Evolutionary conservation across 345 rosid genomes (phyloP), one percentile per base, ranked within the genome.

Genomic region (Pistacia integerrima): DNA sequence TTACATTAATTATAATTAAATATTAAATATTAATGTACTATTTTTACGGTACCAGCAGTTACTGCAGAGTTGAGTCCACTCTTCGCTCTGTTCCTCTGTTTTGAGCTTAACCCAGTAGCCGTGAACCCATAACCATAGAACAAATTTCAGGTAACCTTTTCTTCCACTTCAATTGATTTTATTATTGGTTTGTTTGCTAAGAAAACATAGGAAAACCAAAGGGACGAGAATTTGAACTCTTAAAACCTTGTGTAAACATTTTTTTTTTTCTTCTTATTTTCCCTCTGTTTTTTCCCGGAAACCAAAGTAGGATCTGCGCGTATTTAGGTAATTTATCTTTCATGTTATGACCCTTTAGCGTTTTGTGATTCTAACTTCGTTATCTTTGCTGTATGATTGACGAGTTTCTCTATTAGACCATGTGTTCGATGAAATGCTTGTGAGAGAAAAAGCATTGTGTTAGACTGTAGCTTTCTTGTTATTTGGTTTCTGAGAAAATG

Each of bases 361-460:
- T 65, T 41, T 10, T 65, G 30, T 38, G 36, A 9, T 65, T 65
- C 7, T 2, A 9, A 54, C 18, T 16, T 54, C 4, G 8, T 54
- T 54, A 18, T 54, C 5, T 7, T 11, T 20, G 28, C 22, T 20
- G 4, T 66, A 5, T 18, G 35, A 1, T 66, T 5, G 33, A 66
- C 38, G 30, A 5, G 11, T 41, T 44, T 8, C 11, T 44, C 30
- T 18, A 8, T 41, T 4, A 17, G 44, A 8, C 71, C 56, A 67
- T 12, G 11, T 25, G 71, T 67, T 67, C 38, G 71, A 44, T 67
- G 36, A 49, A 67, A 67, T 67, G 71, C 52, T 16, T 22, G 33
- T 25, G 5, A 46, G 57, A 67, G 70, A 4, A 56, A 56, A 56
- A 67, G 30, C 17, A 2, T 16, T n/a, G n/a, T 9, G 11, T 10